Evolutionary conservation across 2,329 filamentous ascomycete genomes (phyloP).

Genomic region (Eutypa lata): DNA sequence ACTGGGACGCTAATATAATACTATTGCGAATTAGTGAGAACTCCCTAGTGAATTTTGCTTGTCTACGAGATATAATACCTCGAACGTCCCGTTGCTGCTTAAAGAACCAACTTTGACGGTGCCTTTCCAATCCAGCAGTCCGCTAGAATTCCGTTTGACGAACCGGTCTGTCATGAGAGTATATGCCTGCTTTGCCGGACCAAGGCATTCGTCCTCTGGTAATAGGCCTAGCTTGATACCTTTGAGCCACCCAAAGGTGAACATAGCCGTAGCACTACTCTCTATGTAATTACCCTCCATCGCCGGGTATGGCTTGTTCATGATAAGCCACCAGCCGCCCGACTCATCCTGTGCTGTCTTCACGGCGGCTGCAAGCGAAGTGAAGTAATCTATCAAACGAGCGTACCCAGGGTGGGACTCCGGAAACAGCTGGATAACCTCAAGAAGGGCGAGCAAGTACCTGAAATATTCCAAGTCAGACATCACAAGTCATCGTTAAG

Average conservation of each 20-base stretch:
- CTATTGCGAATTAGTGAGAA: too few species aligned
- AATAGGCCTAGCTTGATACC: slow-evolving; percentile 38
- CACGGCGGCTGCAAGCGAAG: slow-evolving; percentile 38
- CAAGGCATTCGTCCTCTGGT: slow-evolving; percentile 27
- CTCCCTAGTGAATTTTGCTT: too few species aligned
- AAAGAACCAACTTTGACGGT: slow-evolving; percentile 51
- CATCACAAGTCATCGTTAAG: too few species aligned
- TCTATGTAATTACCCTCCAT: slow-evolving; percentile 57
- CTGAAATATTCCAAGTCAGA: too few species aligned
- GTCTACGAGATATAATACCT: too few species aligned
- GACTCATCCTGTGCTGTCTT: slow-evolving; percentile 37
- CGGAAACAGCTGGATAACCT: slow-evolving; percentile 42
- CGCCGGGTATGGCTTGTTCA: slow-evolving; percentile 46
- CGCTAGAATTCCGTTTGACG: slow-evolving; percentile 42
- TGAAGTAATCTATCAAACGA: slow-evolving; percentile 36
- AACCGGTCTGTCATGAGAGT: slow-evolving; percentile 41
- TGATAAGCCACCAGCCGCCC: slow-evolving; percentile 58
- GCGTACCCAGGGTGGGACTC: slow-evolving; percentile 31
- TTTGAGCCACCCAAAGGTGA: slow-evolving; percentile 49
- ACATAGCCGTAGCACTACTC: slow-evolving; percentile 57
- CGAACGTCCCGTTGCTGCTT: slow-evolving; percentile 44
- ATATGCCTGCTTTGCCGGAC: slow-evolving; percentile 40
- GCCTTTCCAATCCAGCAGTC: slow-evolving; percentile 46
- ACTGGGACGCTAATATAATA: not conserved
- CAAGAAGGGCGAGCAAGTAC: slow-evolving; percentile 44